Percentiles rank a stretch among this genome's conserved stretches.
phyloP scores from a whole-genome alignment of 2,329 filamentous ascomycete species.

The Zasmidium angulare region DNA sequence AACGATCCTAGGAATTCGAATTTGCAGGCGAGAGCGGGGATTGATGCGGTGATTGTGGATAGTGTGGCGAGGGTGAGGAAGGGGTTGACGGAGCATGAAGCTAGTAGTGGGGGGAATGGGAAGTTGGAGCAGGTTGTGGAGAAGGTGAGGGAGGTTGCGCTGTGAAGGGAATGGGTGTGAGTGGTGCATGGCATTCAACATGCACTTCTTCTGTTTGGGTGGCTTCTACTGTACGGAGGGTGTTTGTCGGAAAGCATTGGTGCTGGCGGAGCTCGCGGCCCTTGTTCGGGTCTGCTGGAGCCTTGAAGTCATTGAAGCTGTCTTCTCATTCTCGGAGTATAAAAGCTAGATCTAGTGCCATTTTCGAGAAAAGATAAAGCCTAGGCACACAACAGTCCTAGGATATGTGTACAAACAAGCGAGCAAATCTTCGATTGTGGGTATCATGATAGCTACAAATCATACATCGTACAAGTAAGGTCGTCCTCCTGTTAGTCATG shows the following conservation, averaged over 20 bases:
- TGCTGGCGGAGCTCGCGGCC: conserved; percentile 20
- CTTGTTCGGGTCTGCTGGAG: conserved; percentile 14
- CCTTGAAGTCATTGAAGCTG: conserved; percentile 9
- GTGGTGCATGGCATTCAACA: conserved; percentile 1
- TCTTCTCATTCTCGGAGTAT: not conserved
- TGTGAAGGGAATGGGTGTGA: not conserved
- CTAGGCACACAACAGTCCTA: too few relatives aligned
- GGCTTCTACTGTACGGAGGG: not conserved
- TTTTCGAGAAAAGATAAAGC: too few relatives aligned
- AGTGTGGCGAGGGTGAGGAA: conserved; percentile 90
- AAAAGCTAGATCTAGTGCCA: not conserved
- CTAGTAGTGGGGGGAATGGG: not conserved
- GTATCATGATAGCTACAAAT: too few relatives aligned
- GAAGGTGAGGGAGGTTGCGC: not conserved
- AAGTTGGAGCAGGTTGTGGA: not conserved
- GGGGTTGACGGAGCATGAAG: conserved; percentile 64
- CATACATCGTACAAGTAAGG: too few relatives aligned
- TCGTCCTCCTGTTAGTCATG: too few relatives aligned
- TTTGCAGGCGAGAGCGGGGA: conserved; percentile 90
- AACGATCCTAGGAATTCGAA: conserved; percentile 84
- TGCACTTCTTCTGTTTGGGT: not conserved
- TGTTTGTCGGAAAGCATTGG: conserved; percentile 3
- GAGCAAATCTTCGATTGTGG: too few relatives aligned
- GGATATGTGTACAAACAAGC: too few relatives aligned
- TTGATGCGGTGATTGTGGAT: conserved; percentile 97